phyloP scores from a whole-genome alignment of 208 protist genomes.

The Leishmania mexicana region DNA sequence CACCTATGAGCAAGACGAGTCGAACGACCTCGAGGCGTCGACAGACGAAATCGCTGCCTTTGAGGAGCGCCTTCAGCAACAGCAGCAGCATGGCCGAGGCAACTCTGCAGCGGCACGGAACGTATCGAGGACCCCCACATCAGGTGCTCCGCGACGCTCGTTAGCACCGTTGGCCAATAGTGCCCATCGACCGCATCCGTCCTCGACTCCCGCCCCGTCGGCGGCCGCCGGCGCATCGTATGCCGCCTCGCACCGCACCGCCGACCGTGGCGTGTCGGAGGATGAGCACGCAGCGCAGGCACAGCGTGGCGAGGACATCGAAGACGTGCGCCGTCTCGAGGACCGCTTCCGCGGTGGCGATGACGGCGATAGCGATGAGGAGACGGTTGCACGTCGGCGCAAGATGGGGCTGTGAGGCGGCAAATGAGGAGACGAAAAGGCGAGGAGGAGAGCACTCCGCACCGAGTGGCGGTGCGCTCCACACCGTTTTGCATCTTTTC shows the following conservation, averaged over 20 bases:
- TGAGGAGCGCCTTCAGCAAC: conserved; percentile 36
- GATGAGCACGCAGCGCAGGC: conserved; percentile 45
- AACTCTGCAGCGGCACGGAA: background rate
- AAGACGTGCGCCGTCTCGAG: conserved; percentile 56
- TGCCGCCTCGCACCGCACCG: background rate
- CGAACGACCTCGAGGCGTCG: conserved; percentile 37
- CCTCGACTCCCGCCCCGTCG: background rate
- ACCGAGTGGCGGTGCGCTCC: background rate
- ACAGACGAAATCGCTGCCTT: conserved; percentile 59
- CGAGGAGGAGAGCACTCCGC: background rate
- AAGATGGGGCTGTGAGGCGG: conserved; percentile 4
- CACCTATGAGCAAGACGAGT: conserved; percentile 63
- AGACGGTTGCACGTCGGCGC: background rate
- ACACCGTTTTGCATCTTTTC: background rate
- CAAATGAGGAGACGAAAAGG: background rate
- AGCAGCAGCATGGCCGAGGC: conserved; percentile 9
- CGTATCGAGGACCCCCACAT: background rate
- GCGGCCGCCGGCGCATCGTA: background rate
- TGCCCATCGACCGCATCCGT: background rate
- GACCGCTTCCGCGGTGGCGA: conserved; percentile 29
- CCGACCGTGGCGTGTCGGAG: conserved; percentile 28
- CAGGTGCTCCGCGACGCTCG: background rate
- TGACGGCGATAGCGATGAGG: conserved; percentile 42
- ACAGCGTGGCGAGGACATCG: conserved; percentile 54
- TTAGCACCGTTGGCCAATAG: background rate